Conservation (phyloP, 225 moss, liverwort and hornwort genomes). For the Asterella californica region DNA sequence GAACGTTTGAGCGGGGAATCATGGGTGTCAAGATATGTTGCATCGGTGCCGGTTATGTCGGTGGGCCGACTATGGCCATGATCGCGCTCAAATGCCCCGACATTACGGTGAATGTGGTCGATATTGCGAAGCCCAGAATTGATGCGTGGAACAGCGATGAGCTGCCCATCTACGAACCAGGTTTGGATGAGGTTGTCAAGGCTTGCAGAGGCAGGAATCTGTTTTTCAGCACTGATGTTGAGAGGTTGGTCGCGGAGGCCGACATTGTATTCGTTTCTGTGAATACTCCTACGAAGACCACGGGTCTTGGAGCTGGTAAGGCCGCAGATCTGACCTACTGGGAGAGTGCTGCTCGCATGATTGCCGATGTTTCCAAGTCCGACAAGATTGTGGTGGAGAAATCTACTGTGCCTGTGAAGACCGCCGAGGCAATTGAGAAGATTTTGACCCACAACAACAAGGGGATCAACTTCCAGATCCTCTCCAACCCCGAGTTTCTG, state of each 20-base stretch:
- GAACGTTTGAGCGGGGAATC: neutral
- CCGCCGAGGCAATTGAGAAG: conserved; percentile 85
- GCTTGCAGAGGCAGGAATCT: conserved; percentile 63
- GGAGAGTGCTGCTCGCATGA: conserved; percentile 88
- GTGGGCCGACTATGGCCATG: conserved; percentile 51
- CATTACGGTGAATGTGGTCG: conserved; percentile 57
- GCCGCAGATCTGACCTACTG: too few relatives aligned
- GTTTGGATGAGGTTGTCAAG: conserved; percentile 69
- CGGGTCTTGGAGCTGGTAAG: conserved; percentile 75
- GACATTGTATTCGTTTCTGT: conserved; percentile 88
- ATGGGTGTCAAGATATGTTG: conserved; percentile 44
- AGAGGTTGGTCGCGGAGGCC: conserved; percentile 64
- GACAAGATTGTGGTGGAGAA: conserved; percentile 94
- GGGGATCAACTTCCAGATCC: conserved; percentile 85
- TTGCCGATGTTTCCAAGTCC: conserved; percentile 68
- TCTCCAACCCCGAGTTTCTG: conserved; percentile 87
- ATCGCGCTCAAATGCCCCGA: conserved; percentile 45
- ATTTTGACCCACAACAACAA: conserved; percentile 81
- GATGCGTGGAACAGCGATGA: conserved; percentile 82
- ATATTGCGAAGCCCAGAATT: conserved; percentile 72
- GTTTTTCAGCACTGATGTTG: conserved; percentile 72
- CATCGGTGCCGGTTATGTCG: conserved; percentile 46
- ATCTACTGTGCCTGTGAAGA: conserved; percentile 87
- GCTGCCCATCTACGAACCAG: conserved; percentile 83
- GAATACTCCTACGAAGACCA: conserved; percentile 85